These are phyloP conservation scores for Albugo laibachii DNA, from an alignment of 352 stramenopile species.

Conservation along the genomic window DNA sequence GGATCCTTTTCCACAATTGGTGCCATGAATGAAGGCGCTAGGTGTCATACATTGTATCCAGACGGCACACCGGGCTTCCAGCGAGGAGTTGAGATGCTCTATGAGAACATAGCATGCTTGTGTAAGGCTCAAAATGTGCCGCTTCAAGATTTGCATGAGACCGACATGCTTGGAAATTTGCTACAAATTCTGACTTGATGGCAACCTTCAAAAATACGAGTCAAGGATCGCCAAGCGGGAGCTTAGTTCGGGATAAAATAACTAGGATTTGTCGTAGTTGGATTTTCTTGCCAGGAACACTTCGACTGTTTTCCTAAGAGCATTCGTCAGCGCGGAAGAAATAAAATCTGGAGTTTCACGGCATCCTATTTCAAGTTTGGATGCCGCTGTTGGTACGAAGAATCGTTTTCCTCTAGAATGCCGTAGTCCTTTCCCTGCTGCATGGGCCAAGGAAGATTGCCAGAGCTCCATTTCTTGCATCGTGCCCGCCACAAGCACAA, in stretches of 20 bases:
- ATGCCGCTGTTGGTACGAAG: slow-evolving; percentile 60
- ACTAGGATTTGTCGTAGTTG: too few species aligned
- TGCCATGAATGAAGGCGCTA: slow-evolving; percentile 47
- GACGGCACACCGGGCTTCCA: slow-evolving; percentile 62
- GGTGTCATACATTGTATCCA: slow-evolving; percentile 68
- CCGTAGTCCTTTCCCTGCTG: slow-evolving; percentile 53
- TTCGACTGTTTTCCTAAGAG: slow-evolving; percentile 62
- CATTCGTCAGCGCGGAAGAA: slow-evolving; percentile 41
- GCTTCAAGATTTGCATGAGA: slow-evolving; percentile 16
- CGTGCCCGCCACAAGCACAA: slow-evolving; percentile 44
- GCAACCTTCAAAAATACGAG: too few species aligned
- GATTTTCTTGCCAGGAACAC: slow-evolving; percentile 19
- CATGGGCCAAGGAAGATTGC: slow-evolving; percentile 69
- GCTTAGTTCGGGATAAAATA: too few species aligned
- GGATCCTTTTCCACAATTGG: slow-evolving; percentile 77
- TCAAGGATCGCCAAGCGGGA: too few species aligned
- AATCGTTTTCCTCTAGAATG: slow-evolving; percentile 69
- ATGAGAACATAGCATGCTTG: slow-evolving; percentile 54
- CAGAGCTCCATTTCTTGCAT: slow-evolving; percentile 76
- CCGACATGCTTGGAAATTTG: slow-evolving; percentile 50
- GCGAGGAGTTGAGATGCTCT: slow-evolving; percentile 45
- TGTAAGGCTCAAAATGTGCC: slow-evolving; percentile 25
- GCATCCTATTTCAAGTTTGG: slow-evolving; percentile 61
- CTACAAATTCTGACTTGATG: slow-evolving; percentile 12
- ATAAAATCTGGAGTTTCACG: slow-evolving; percentile 63